Base-by-base conservation (phyloP, 2,329 filamentous ascomycete genomes). In the Diaporthe sp. region DNA sequence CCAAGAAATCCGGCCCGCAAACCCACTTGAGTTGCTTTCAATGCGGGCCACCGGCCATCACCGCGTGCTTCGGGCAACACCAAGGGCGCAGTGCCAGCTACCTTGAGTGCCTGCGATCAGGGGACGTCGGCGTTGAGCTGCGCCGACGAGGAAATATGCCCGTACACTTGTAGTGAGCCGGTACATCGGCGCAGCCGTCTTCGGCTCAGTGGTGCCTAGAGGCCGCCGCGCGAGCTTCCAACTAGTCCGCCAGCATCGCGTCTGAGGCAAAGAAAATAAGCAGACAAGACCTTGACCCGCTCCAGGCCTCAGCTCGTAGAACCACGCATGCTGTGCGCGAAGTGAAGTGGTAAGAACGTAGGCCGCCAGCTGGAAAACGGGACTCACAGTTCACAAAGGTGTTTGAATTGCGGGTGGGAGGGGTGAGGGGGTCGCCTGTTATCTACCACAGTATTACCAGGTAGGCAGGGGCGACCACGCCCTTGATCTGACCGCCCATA, bases 31-130 rank as follows among this genome's bases (percentile, higher is more conserved):
- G 28, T 49, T 17, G 75, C 78, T 49, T 69, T 73, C 12, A 67
- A 73, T 25, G n/a, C 31, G 74, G 74, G 15, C 78, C 77, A 57
- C 78, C 73, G 57, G 77, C 78, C 74, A 70, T 78, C 76, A 25
- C 77, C 44, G 22, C 74, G 73, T 10, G 78, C 74, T 44, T 77
- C 75, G 51, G 77, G 62, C 2, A 78, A 7, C 28, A 17, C 19
- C 19, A 76, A 57, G 15, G 76, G 68, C 4, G 72, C 53, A 31
- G 74, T 74, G 15, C 72, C 75, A 12, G 73, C 51, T 10, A 78
- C 72, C 17, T 73, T 68, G n/a, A 78, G 59, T 22, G 53, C 49
- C 28, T 74, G 72, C 12, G 76, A 76, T 17, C 75, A 74, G 8
- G 74, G 42, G 15, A 78, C 74, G 19, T 74, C 70, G 17, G 76